Base-by-base conservation (phyloP, 2,329 filamentous ascomycete genomes). In the Chaetomium olivaceum region DNA sequence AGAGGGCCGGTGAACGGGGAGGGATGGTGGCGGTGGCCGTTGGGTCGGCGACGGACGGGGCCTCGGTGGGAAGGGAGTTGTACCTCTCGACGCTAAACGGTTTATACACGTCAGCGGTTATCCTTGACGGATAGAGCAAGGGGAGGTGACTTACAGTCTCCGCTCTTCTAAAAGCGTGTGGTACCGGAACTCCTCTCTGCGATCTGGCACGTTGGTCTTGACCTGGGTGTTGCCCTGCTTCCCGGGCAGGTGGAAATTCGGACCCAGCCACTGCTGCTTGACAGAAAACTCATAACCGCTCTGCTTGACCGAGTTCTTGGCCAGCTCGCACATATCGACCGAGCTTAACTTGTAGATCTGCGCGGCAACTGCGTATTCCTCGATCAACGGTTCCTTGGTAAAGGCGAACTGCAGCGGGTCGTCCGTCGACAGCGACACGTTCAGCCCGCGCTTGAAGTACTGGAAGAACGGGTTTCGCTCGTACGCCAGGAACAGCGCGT, bases 341-440 rank as follows among this genome's bases (percentile, higher is more conserved):
- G 94, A 91, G 74, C 89, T 96, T 48, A 99, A 87, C 80, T 98
- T 98, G 81, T 98, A 99, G 66, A 99, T 99, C 78, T 99, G 95
- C 4, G 95, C 95, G 3, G 95, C 95, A 9, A 99, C 95, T 0
- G 94, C 93, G 74, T 99, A 99, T 76, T 99, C 95, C 77, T 99
- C 95, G 71, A 99, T 99, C 64, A 99, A 80, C 0, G 95, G 95
- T 77, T 99, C 95, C 74, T 98, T 99, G 6, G 95, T 99, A 75
- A 97, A 99, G 2, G 95, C 95, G 76, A 99, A 99, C 75, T 99
- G 95, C 56, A 99, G 83, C 25, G 95, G 95, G 75, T 99, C 95
- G 74, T 99, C 95, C 0, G 95, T 98, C 1, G 94, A 98, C 5
- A 99, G 81, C 1, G 94, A 98, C 7, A 99, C 93, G 75, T 99